These are phyloP conservation scores for Thalassiosira exigua DNA, from an alignment of 352 stramenopile species.

Conservation along the genomic window DNA sequence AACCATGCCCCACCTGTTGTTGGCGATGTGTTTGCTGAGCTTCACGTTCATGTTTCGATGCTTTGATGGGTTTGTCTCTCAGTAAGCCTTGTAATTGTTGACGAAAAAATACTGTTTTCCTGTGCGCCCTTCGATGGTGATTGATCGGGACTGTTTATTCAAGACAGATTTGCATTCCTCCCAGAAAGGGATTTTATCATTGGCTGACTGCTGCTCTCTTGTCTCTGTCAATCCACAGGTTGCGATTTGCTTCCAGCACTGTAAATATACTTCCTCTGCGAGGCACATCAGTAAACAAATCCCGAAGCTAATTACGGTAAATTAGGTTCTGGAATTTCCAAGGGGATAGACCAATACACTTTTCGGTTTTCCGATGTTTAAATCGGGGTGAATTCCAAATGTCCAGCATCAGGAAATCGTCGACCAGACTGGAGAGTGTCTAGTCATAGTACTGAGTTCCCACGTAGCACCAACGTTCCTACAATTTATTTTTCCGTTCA, in stretches of 20 bases:
- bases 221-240: neutral
- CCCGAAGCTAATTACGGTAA: too few relatives aligned
- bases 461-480: too few relatives aligned
- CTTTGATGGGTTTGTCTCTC: neutral
- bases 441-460: too few relatives aligned
- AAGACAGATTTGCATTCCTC: neutral
- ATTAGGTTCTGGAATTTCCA: too few relatives aligned
- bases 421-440: too few relatives aligned
- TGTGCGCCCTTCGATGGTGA: neutral
- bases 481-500: too few relatives aligned
- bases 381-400: too few relatives aligned
- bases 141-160: neutral
- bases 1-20: conserved; percentile 13
- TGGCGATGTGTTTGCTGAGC: neutral
- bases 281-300: too few relatives aligned
- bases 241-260: neutral
- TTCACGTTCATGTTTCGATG: neutral
- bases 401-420: too few relatives aligned
- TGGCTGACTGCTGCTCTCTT: neutral
- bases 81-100: conserved; percentile 2
- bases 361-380: too few relatives aligned
- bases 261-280: neutral
- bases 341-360: too few relatives aligned
- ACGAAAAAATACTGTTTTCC: neutral
- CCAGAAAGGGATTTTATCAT: neutral